Evolutionary conservation across 2,329 filamentous ascomycete genomes (phyloP).

Genomic region (Tolypocladium amazonense): DNA sequence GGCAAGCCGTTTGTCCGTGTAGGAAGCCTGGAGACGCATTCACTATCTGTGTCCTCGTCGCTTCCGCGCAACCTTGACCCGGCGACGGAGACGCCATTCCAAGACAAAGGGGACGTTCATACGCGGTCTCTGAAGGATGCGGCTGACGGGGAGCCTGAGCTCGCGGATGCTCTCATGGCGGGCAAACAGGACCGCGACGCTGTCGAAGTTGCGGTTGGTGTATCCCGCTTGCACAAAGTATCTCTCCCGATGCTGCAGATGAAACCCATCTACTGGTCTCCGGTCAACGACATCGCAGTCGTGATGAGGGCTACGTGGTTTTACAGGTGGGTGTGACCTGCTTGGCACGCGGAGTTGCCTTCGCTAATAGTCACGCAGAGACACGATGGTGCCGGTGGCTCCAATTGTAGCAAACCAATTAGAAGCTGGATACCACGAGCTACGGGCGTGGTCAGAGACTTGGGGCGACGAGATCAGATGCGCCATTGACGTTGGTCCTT

Average conservation of each 20-base stretch:
- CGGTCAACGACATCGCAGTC: conserved; percentile 75
- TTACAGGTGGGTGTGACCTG: conserved; percentile 47
- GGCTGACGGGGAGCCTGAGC: neutral
- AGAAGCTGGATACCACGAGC: conserved; percentile 78
- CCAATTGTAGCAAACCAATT: conserved; percentile 80
- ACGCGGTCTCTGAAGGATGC: neutral
- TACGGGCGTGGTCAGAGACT: conserved; percentile 82
- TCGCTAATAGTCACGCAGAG: conserved; percentile 26
- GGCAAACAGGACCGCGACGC: conserved; percentile 12
- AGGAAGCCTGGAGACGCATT: conserved; percentile 19
- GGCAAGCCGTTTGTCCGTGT: conserved; percentile 44
- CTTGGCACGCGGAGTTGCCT: neutral
- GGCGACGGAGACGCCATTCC: neutral
- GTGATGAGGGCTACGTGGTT: conserved; percentile 93
- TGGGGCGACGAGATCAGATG: conserved; percentile 88
- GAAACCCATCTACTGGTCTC: conserved; percentile 97
- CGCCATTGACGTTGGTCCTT: conserved; percentile 78
- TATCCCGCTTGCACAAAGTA: conserved; percentile 84
- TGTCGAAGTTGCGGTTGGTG: conserved; percentile 67
- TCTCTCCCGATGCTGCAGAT: conserved; percentile 73
- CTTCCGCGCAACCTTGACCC: neutral
- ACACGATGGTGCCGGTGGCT: conserved; percentile 86
- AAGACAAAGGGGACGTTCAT: neutral
- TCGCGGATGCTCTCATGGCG: neutral
- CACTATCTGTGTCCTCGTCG: conserved; percentile 1